Percentiles rank a stretch among this genome's conserved stretches.
These are phyloP conservation scores for Ascodesmis nigricans DNA, from an alignment of 495 filamentous ascomycete species.

Conservation along the genomic window DNA sequence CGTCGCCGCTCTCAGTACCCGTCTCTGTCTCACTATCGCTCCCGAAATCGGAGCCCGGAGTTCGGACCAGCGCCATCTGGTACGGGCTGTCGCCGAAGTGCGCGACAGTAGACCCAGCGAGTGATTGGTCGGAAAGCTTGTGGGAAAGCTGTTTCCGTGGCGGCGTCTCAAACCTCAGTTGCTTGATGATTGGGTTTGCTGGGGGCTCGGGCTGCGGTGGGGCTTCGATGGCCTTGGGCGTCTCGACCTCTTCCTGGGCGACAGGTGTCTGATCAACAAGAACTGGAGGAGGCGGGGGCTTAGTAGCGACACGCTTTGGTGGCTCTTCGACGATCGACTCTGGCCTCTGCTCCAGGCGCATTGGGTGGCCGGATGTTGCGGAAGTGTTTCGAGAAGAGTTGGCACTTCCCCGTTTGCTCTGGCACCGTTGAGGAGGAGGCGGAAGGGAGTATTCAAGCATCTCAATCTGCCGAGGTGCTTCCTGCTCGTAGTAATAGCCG, in stretches of 20 bases:
- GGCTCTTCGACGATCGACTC: no score
- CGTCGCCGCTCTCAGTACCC: conserved; percentile 8
- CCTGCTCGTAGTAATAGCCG: no score
- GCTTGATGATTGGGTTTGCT: conserved; percentile 15
- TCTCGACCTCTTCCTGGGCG: no score
- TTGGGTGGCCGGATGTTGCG: no score
- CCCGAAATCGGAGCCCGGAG: not conserved
- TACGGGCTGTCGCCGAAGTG: conserved; percentile 10
- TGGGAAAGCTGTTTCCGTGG: conserved; percentile 8
- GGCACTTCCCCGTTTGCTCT: no score
- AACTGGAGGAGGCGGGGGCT: not conserved
- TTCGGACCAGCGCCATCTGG: not conserved
- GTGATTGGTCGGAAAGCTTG: conserved; percentile 13
- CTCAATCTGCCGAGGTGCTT: no score
- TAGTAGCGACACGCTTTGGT: not conserved
- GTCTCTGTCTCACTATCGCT: conserved; percentile 5
- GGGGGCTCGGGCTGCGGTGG: conserved; percentile 9
- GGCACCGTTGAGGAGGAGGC: no score
- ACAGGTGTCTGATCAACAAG: no score
- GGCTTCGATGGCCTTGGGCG: conserved; percentile 8
- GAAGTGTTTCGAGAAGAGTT: no score
- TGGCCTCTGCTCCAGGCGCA: no score
- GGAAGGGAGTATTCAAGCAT: no score
- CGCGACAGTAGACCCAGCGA: conserved; percentile 21
- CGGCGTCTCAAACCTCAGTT: conserved; percentile 17